Percentiles rank a stretch among this genome's conserved stretches.
These are phyloP conservation scores for Pseudozyma hubeiensis DNA, from an alignment of 1,284 basidiomycete genomes.

Conservation along the genomic window DNA sequence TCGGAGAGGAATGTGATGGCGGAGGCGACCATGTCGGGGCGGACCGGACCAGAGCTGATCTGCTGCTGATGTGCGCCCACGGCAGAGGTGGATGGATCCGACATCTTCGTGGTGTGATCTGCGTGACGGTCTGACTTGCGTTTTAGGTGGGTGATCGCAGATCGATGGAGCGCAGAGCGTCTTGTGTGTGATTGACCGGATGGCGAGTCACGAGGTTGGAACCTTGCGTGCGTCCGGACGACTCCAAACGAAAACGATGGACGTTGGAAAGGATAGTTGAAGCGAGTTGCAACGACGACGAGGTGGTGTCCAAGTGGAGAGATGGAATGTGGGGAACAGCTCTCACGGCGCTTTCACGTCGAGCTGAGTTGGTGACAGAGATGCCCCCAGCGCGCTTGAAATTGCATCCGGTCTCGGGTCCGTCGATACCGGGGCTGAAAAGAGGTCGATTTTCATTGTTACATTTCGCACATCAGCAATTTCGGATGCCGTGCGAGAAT, in stretches of 20 bases:
- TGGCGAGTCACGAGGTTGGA: too few species aligned
- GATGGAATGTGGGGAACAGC: constrained; percentile 28
- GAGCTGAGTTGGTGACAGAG: background rate
- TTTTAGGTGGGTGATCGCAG: background rate
- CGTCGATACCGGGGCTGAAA: constrained; percentile 11
- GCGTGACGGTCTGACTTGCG: background rate
- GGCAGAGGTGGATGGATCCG: constrained; percentile 48
- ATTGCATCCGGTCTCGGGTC: constrained; percentile 30
- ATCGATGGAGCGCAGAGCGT: too few species aligned
- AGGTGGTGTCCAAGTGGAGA: constrained; percentile 5
- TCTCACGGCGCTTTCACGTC: constrained; percentile 25
- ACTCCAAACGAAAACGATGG: background rate
- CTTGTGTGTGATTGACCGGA: too few species aligned
- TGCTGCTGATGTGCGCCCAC: constrained; percentile 33
- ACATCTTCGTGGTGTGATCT: constrained; percentile 18
- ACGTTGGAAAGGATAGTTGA: background rate
- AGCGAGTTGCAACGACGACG: constrained; percentile 1
- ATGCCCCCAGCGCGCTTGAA: constrained; percentile 1
- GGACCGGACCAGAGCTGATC: constrained; percentile 31
- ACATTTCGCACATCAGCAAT: background rate
- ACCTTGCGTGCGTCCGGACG: too few species aligned
- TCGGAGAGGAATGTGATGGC: constrained; percentile 66
- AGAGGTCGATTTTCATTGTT: constrained; percentile 1
- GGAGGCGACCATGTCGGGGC: constrained; percentile 62
- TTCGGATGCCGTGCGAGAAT: constrained; percentile 21